Evolutionary conservation across 1,284 basidiomycete species (phyloP), one percentile per base, ranked within the genome.

Genomic region (Apiotrichum sp.): DNA sequence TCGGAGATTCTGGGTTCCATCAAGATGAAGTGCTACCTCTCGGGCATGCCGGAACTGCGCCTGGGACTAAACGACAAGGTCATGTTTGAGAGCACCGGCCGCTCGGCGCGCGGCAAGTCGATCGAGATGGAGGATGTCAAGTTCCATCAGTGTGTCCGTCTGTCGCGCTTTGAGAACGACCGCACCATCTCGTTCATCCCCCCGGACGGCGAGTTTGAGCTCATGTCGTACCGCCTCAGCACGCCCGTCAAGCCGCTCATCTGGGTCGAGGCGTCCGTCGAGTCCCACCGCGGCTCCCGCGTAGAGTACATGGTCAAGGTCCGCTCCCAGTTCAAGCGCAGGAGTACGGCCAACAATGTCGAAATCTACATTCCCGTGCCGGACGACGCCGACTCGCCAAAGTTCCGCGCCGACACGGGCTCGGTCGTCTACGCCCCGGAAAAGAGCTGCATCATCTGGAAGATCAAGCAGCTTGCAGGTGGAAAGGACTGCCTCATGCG

Each of bases 81-180:
- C 74, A 98, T 98, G 93, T 97, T 98, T 68, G 95, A 98, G 78
- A 90, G 82, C 66, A 98, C 93, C 3, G 95, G 96, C 49, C 31
- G 70, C 91, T 91, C 93, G 33, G 87, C 95, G 2, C 84, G 95
- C 22, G 96, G 96, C 6, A 98, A 98, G 77, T 87, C 93, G 3
- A 96, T 98, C 69, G 96, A 99, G 78, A 97, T 99, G 90, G 96
- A 99, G 76, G 96, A 98, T 71, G 92, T 98, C 78, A 98, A 97
- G 75, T 99, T 99, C 79, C 96, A 99, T 74, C 96, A 99, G 80
- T 99, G 96, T 72, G 96, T 98, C 13, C 89, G 96, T n/a, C 82
- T 99, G n/a, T 89, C 93, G 6, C 85, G 95, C 13, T 99, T 99
- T 73, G 96, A 99, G 71, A 98, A 97, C 76, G 96, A 99, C 78